Evolutionary conservation across 768 basidiomycete genomes (phyloP).

Genomic region (Mycena rosella): DNA sequence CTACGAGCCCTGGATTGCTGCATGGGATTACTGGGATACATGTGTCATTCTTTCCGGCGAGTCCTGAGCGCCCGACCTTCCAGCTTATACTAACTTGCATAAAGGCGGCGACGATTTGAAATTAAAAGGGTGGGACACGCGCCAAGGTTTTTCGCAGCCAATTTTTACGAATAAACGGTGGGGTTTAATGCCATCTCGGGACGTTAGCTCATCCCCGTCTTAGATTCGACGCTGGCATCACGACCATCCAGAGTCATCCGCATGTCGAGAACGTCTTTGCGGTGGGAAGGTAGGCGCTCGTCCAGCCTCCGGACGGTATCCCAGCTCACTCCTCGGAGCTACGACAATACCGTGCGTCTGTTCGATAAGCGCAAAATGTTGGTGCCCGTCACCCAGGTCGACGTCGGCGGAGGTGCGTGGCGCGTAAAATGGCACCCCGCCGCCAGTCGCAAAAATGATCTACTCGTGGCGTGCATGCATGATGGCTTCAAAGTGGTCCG

Average conservation of each 20-base stretch:
- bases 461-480: slow-evolving; percentile 98
- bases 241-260: slow-evolving; percentile 89
- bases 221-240: slow-evolving; percentile 95
- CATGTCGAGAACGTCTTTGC: slow-evolving; percentile 85
- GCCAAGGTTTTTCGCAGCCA: slow-evolving; percentile 71
- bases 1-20: slow-evolving; percentile 93
- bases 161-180: slow-evolving; percentile 82
- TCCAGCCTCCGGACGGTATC: slow-evolving; percentile 3
- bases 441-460: slow-evolving; percentile 70
- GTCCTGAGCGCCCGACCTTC: slow-evolving; percentile 23
- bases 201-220: neutral
- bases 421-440: slow-evolving; percentile 96
- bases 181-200: slow-evolving; percentile 13
- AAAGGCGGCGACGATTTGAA: slow-evolving; percentile 93
- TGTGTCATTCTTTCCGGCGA: slow-evolving; percentile 88
- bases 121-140: slow-evolving; percentile 92
- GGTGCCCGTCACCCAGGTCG: slow-evolving; percentile 66
- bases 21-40: slow-evolving; percentile 90
- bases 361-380: slow-evolving; percentile 85
- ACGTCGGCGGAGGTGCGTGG: slow-evolving; percentile 95
- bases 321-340: slow-evolving; percentile 61
- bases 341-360: slow-evolving; percentile 82
- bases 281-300: slow-evolving; percentile 81
- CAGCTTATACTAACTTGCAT: neutral
- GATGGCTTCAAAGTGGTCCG: slow-evolving; percentile 91